phyloP scores from a whole-genome alignment of 2,329 filamentous ascomycete genomes.

The Aspergillus melleus region DNA sequence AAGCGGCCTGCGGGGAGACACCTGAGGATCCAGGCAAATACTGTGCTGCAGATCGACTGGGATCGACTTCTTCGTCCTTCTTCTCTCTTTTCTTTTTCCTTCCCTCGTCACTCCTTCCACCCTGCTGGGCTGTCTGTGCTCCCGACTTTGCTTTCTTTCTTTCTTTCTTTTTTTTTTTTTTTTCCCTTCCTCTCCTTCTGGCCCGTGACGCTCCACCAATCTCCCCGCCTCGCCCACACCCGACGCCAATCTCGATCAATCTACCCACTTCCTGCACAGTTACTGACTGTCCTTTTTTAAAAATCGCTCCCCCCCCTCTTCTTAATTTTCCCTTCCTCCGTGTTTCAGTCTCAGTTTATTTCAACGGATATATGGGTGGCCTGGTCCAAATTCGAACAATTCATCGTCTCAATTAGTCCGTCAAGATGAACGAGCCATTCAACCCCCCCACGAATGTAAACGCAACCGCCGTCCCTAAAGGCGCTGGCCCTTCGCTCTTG shows the following conservation, averaged over 20 bases:
- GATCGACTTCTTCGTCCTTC: background rate
- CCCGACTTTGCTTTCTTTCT: background rate
- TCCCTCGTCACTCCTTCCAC: background rate
- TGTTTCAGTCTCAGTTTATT: background rate
- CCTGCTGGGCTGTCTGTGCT: background rate
- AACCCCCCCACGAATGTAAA: constrained; percentile 13
- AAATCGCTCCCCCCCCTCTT: background rate
- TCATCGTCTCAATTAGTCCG: constrained; percentile 3
- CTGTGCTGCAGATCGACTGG: background rate
- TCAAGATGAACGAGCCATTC: constrained; percentile 30
- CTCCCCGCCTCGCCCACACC: background rate
- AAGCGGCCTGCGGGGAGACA: background rate
- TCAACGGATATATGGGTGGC: background rate
- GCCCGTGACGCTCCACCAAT: background rate
- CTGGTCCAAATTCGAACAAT: background rate
- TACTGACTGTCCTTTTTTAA: background rate
- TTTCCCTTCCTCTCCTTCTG: background rate
- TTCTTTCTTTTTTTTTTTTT: background rate
- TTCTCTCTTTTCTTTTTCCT: background rate
- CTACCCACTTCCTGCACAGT: background rate
- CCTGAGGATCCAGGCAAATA: background rate
- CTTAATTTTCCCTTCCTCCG: background rate
- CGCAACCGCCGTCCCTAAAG: constrained; percentile 18
- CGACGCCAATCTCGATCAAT: background rate
- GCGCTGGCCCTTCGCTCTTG: constrained; percentile 40